These are phyloP conservation scores for Dalbergia cultrata DNA, from an alignment of 306 rosid species.

Conservation along the genomic window DNA sequence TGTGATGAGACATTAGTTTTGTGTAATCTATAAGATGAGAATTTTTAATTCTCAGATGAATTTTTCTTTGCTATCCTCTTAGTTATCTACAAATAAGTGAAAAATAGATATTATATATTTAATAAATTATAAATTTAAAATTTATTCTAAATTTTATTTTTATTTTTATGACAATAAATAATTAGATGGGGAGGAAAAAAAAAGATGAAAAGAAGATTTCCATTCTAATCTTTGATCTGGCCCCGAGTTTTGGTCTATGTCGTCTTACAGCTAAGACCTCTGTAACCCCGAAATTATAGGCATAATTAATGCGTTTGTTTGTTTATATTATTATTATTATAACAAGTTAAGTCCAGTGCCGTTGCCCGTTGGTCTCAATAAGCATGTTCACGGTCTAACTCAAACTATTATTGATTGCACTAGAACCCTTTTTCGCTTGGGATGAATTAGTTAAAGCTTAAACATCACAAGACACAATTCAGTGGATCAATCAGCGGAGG, in stretches of 20 bases:
- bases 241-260: slow-evolving; percentile 1
- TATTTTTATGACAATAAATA: too few species aligned
- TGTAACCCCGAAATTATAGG: slow-evolving; percentile 32
- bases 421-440: not conserved
- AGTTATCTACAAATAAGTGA: too few species aligned
- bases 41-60: too few species aligned
- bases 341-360: not conserved
- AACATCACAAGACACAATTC: not conserved
- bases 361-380: slow-evolving; percentile 4
- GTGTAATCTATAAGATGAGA: not conserved
- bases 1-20: not conserved
- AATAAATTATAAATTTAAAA: too few species aligned
- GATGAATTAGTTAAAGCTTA: not conserved
- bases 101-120: too few species aligned
- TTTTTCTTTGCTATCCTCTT: too few species aligned
- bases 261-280: slow-evolving; percentile 21
- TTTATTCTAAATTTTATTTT: too few species aligned
- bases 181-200: too few species aligned
- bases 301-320: not conserved
- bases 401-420: not conserved
- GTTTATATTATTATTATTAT: not conserved
- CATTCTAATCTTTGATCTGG: too few species aligned
- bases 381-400: slow-evolving; percentile 7
- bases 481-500: not conserved
- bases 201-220: too few species aligned